Evolutionary conservation across 164 flowering plant genomes (phyloP), one percentile per base, ranked within the genome.

Genomic region (Platanus orientalis): DNA sequence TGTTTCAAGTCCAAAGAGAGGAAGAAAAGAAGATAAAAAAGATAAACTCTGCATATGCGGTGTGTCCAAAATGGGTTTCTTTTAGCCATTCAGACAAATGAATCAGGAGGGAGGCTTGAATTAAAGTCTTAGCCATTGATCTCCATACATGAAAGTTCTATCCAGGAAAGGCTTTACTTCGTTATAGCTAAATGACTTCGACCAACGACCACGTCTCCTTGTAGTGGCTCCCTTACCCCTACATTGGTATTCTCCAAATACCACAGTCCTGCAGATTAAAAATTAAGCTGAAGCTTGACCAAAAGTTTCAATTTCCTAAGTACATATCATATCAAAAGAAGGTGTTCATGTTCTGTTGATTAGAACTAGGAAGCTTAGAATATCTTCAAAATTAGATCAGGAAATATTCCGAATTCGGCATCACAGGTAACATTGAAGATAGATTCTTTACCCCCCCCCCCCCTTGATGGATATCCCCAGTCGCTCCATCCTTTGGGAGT

Each of bases 101-200:
- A n/a, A n/a, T n/a, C n/a, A n/a, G n/a, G 28, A 25, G 29, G 24
- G 17, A 52, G 28, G 29, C 17, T 32, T 27, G 60, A 6, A 30
- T 62, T 68, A 86, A 9, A 92, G 78, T 71, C 77, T 81, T 3
- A 93, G 83, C 98, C 98, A 93, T 54, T 79, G 63, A 21, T 81
- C 69, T 58, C 89, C 96, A 50, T 70, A 62, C 0, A 94, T 87
- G 78, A 75, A 94, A 3, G 61, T 67, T 67, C 24, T 71, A 25
- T 72, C 76, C 34, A 89, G 56, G 42, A 75, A 86, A 6, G 86
- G 85, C 44, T 53, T 77, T 44, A 71, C 90, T 71, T 91, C 80
- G 13, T 68, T 64, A 23, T 68, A 60, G 49, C 53, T 79, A 52
- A 87, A 75, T 6, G 82, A 62, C 69, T 77, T 90, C 0, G 85